Base-by-base conservation (phyloP, 2,329 filamentous ascomycete genomes). In the Boeremia exigua region DNA sequence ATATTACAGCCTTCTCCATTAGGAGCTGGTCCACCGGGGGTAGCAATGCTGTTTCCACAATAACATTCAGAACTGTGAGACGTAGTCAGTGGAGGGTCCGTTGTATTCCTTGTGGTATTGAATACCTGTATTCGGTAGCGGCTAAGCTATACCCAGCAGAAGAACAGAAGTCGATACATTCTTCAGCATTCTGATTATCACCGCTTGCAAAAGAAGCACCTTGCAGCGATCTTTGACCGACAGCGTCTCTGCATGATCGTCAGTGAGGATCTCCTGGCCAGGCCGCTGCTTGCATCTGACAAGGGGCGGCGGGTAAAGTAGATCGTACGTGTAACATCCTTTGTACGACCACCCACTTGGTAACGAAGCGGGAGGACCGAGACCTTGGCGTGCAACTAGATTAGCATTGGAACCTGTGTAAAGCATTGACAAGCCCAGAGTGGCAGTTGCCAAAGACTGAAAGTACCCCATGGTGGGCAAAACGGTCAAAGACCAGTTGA, bases 71-170 rank as follows among this genome's bases (percentile, higher is more conserved):
- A 25, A 7, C 48, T 51, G 27, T n/a, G 14, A 27, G 15, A 3
- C 3, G 32, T 12, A 37, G 15, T 38, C 3, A 23, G 17, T 30
- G 40, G 14, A 17, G 33, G 17, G 9, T 12, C 8, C 6, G 23
- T 9, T 6, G 9, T 8, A 3, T 1, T 25, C 5, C 14, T n/a
- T 14, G 32, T 30, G 9, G 34, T 37, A 68, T 53, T 67, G 70
- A 50, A 73, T 70, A 23, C 56, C 60, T 56, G 50, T 73, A 72
- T 44, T 75, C 71, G 23, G 70, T 67, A 23, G 72, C 73, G 12
- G 73, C 71, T 45, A 70, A 59, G 25, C 48, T 43, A 56, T 68
- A 76, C 1, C 68, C 73, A 25, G 52, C 59, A 0, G 48, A 36
- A 33, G 54, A n/a, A 48, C 74, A 76, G 17, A 57, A 66, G 1